Evolutionary conservation across 208 protist genomes (phyloP).

Genomic region (Leishmania guyanensis): DNA sequence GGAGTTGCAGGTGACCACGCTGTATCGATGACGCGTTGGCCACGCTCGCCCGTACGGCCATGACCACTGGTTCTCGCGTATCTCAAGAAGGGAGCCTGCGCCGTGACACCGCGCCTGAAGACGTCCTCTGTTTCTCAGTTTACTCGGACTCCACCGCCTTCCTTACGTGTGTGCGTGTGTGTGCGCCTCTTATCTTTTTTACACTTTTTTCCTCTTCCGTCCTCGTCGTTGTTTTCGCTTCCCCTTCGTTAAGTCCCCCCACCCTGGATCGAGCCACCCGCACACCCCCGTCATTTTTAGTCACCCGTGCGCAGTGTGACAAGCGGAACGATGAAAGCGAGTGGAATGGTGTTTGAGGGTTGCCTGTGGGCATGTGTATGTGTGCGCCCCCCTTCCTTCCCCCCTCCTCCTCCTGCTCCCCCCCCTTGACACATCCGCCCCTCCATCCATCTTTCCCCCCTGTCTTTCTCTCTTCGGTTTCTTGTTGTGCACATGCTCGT

Average conservation of each 20-base stretch:
- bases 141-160: not conserved
- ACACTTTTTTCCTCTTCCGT: too few species aligned
- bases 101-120: not conserved
- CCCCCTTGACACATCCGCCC: not conserved
- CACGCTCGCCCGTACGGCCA: not conserved
- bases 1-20: not conserved
- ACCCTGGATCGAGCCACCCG: too few species aligned
- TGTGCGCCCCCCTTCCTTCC: not conserved
- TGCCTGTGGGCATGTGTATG: not conserved
- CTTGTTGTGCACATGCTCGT: not conserved
- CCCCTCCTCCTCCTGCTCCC: not conserved
- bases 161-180: not conserved
- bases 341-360: too few species aligned
- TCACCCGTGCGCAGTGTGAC: too few species aligned
- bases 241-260: too few species aligned
- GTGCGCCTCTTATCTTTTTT: too few species aligned
- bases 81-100: not conserved
- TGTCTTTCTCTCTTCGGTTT: not conserved
- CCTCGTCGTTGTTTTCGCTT: too few species aligned
- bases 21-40: not conserved
- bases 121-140: not conserved
- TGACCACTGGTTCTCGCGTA: not conserved
- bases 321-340: too few species aligned
- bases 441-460: too few species aligned
- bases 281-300: too few species aligned